Evolutionary conservation across 2,329 filamentous ascomycete genomes (phyloP).

Genomic region (Hypoxylon sp.): DNA sequence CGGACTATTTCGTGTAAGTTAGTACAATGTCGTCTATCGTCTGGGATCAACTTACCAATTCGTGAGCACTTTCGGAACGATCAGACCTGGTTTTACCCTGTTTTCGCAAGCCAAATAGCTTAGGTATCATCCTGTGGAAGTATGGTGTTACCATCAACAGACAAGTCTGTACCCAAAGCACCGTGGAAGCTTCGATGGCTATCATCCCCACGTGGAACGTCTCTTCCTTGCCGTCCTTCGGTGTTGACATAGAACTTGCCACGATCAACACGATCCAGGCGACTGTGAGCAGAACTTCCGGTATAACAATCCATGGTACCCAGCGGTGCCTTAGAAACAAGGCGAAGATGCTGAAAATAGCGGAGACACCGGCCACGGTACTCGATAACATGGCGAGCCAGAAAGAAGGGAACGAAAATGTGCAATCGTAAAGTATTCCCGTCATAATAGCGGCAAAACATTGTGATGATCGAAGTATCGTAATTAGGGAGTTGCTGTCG

Average conservation of each 20-base stretch:
- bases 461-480: conserved; percentile 40
- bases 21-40: neutral
- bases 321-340: conserved; percentile 37
- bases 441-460: conserved; percentile 25
- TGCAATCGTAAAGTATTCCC: conserved; percentile 32
- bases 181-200: conserved; percentile 40
- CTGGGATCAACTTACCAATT: conserved; percentile 28
- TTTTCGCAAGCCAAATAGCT: conserved; percentile 17
- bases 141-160: conserved; percentile 33
- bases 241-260: conserved; percentile 13
- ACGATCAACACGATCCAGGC: conserved; percentile 33
- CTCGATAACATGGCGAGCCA: conserved; percentile 31
- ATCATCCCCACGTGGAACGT: conserved; percentile 30
- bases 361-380: conserved; percentile 4
- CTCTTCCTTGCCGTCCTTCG: conserved; percentile 27
- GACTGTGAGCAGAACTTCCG: conserved; percentile 31
- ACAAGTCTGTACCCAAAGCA: conserved; percentile 38
- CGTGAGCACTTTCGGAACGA: neutral
- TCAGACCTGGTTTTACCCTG: neutral
- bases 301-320: conserved; percentile 28
- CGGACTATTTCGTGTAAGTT: conserved; percentile 21
- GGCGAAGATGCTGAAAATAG: conserved; percentile 34
- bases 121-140: conserved; percentile 37
- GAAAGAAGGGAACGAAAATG: conserved; percentile 19
- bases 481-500: conserved; percentile 43